phyloP scores from a whole-genome alignment of 192 early-diverging fungal genomes.

The Linnemannia elongata region DNA sequence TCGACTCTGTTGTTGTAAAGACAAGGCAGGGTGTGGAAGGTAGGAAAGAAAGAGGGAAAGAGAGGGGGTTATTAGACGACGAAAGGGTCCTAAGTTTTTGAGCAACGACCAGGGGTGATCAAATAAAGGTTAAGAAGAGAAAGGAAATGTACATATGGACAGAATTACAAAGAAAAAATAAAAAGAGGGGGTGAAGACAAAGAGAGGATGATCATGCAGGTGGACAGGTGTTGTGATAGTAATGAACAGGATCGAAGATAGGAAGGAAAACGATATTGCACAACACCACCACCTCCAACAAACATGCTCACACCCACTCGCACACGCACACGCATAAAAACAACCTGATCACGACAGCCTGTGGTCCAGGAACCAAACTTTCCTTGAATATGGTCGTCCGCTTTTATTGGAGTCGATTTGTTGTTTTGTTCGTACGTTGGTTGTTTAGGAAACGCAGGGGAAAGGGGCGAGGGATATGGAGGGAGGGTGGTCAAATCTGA shows the following conservation, averaged over 20 bases:
- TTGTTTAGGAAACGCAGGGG: background rate
- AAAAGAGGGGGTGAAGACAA: background rate
- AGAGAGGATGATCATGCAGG: background rate
- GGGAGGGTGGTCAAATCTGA: background rate
- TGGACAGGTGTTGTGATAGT: slow-evolving; percentile 1
- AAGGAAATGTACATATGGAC: background rate
- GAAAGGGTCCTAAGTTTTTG: background rate
- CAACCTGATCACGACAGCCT: background rate
- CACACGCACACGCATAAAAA: background rate
- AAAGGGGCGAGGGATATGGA: background rate
- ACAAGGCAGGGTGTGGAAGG: no score
- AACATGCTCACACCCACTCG: background rate
- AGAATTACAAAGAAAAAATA: background rate
- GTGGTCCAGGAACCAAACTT: background rate
- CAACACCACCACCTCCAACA: background rate
- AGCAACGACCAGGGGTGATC: background rate
- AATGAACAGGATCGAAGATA: background rate
- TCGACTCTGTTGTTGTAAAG: background rate
- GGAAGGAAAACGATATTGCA: background rate
- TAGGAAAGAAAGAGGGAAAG: background rate
- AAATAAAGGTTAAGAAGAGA: background rate
- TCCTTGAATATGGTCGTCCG: background rate
- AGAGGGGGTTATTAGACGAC: background rate
- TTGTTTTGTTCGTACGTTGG: background rate
- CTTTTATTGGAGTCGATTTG: background rate